A percentile compares a stretch with the other conserved stretches of the same genome.
phyloP scores from a whole-genome alignment of 2,329 filamentous ascomycete genomes.

The Remersonia thermophila region DNA sequence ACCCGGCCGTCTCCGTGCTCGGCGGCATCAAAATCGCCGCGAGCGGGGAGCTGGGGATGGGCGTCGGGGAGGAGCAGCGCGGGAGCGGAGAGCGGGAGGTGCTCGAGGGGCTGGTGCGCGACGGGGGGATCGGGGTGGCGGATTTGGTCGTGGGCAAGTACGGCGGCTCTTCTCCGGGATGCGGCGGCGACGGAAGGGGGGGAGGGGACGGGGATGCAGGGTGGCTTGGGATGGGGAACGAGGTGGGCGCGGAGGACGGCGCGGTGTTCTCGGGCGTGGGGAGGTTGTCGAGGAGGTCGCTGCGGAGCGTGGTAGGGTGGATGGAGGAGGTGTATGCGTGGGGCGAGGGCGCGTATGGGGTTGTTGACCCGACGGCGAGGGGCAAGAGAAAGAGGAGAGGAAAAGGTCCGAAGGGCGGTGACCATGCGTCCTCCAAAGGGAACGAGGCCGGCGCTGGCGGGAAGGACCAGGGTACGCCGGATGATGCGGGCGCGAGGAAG shows the following conservation, averaged over 20 bases:
- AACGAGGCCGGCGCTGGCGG: neutral
- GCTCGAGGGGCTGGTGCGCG: constrained; percentile 66
- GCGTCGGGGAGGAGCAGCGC: constrained; percentile 89
- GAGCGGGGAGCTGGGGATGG: constrained; percentile 82
- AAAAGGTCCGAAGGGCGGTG: constrained; percentile 1
- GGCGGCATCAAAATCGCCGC: constrained; percentile 78
- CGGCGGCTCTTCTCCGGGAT: constrained; percentile 33
- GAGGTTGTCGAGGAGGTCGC: constrained; percentile 54
- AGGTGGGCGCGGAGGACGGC: constrained; percentile 63
- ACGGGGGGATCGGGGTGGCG: constrained; percentile 68
- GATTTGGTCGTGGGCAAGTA: constrained; percentile 84
- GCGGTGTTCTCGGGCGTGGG: constrained; percentile 77
- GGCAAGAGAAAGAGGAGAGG: constrained; percentile 35
- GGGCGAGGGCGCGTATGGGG: constrained; percentile 74
- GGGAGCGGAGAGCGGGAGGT: constrained; percentile 91
- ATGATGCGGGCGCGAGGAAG: constrained; percentile 6
- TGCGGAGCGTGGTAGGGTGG: constrained; percentile 69
- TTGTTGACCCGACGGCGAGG: constrained; percentile 60
- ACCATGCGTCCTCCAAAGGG: too few species aligned
- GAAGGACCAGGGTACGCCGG: constrained; percentile 4
- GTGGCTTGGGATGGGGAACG: constrained; percentile 65
- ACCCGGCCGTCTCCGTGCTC: constrained; percentile 68
- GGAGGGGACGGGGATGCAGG: constrained; percentile 21
- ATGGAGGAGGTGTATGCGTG: constrained; percentile 78
- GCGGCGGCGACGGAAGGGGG: too few species aligned